phyloP scores from a whole-genome alignment of 1,139 yeast species.

The Debaryomyces nepalensis region DNA sequence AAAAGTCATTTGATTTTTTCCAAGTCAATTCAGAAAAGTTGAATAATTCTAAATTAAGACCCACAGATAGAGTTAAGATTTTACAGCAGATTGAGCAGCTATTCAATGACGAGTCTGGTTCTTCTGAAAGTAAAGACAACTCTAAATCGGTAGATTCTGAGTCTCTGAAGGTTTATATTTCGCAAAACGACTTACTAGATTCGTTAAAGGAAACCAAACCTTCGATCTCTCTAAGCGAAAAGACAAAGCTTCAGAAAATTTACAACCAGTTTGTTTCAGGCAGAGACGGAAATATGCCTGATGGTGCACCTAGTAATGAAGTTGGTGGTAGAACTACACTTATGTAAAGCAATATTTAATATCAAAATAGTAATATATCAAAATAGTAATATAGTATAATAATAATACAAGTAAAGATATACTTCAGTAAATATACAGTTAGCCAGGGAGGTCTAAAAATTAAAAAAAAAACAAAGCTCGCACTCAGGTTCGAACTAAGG shows the following conservation, averaged over 20 bases:
- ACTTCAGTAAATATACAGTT: background rate
- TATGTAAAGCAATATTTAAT: conserved; percentile 43
- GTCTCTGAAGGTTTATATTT: conserved; percentile 42
- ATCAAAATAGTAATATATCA: background rate
- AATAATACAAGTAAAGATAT: background rate
- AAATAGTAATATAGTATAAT: background rate
- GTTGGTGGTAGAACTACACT: conserved; percentile 84
- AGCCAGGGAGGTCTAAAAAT: background rate
- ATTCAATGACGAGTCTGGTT: conserved; percentile 21
- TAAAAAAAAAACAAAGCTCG: conserved; percentile 31
- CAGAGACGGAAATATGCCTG: conserved; percentile 88
- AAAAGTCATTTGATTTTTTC: conserved; percentile 36
- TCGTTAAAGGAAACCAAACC: conserved; percentile 83
- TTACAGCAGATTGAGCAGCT: conserved; percentile 53
- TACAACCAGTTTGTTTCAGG: conserved; percentile 77
- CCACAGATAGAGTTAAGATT: conserved; percentile 50
- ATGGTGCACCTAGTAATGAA: conserved; percentile 79
- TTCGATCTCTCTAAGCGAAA: conserved; percentile 78
- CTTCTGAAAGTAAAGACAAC: conserved; percentile 12
- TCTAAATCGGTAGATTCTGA: conserved; percentile 18
- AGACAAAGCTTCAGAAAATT: conserved; percentile 61
- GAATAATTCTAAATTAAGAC: conserved; percentile 36
- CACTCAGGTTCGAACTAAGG: conserved; percentile 57
- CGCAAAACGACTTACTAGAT: conserved; percentile 58
- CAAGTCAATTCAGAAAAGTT: conserved; percentile 40